Evolutionary conservation across 1,284 basidiomycete species (phyloP), one percentile per base, ranked within the genome.

Genomic region (Coniferiporia weirii): DNA sequence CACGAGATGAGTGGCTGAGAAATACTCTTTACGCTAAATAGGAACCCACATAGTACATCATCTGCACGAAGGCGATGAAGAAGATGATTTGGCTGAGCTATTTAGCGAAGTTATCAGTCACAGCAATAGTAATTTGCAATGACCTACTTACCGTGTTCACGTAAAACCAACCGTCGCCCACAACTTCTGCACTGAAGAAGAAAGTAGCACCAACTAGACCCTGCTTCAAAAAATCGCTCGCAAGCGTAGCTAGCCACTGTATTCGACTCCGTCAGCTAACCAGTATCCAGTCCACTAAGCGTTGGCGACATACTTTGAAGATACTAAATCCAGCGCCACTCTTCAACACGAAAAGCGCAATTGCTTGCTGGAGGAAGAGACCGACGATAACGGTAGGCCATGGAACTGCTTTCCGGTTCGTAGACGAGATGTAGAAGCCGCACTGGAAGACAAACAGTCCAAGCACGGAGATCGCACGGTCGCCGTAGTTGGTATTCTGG

Each of bases 341-440:
- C 74, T 93, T 93, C 66, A 95, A 79, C 45, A 94, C 92, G 69
- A 95, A 93, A 56, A 95, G 79, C 1, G 91, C 93, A 57, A 94
- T 82, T 13, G 77, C 82, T 73, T 94, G 91, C 68, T 95, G 92
- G 52, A 87, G 68, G 72, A 92, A 85, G n/a, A 94, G 76, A 13
- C 92, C 92, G 50, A 92, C 85, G 60, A 93, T 84, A 64, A 93
- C 82, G 9, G 91, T 93, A 17, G 84, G 85, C 89, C 90, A 93
- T 51, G 85, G 84, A 58, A 93, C 79, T 8, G 78, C 74, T 4
- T 72, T 76, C 43, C 87, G 80, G 64, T 84, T 76, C 56, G 68
- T 78, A 3, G 89, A 91, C 1, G 80, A 75, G 10, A 79, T 64
- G 75, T 78, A 92, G 73, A 93, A 89, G 63, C 81, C 73, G 58